Base-by-base conservation (phyloP, 148 eudicot species). In the Heliosperma pusillum region DNA sequence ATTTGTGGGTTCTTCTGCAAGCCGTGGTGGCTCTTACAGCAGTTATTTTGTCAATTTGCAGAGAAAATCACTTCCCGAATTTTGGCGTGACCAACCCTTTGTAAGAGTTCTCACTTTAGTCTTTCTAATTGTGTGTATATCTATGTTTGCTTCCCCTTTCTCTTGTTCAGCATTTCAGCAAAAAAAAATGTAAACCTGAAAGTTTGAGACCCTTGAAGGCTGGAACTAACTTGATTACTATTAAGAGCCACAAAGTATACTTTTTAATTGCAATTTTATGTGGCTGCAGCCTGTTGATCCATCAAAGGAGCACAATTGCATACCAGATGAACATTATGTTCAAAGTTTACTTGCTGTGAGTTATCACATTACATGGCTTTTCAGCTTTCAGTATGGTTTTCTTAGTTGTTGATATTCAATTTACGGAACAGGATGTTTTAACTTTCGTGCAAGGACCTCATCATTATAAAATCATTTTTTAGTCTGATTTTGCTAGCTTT, bases 291-390 rank as follows among this genome's bases (percentile, higher is more conserved):
- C 98, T 77, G 83, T 77, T 60, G 91, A 93, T 79, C 68, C 59
- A 36, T 88, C 84, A 13, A 90, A 91, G 83, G 92, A 89, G 89
- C 98, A 93, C 73, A 93, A 93, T 71, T 93, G 98, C 85, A 93
- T 93, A 83, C 98, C 98, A 56, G 98, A 93, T 86, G 98, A 93
- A 78, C 98, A 93, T 83, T 93, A 91, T 71, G 97, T 93, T 76
- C 91, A 81, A 72, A 91, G 92, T 47, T 83, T 93, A 82, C 86
- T 93, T 69, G 89, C 93, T 76, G 97, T 93, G 86, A 89, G 97
- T 87, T 75, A 22, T 29, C 70, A 71, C 61, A 59, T n/a, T 30
- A 59, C 15, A 6, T 10, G 29, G 40, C 20, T 56, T 53, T 20
- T 29, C 21, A 59, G 68, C 45, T 9, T 36, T 20, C 21, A 7